Evolutionary conservation across 768 basidiomycete species (phyloP).

Genomic region (Lenzites betulinus): DNA sequence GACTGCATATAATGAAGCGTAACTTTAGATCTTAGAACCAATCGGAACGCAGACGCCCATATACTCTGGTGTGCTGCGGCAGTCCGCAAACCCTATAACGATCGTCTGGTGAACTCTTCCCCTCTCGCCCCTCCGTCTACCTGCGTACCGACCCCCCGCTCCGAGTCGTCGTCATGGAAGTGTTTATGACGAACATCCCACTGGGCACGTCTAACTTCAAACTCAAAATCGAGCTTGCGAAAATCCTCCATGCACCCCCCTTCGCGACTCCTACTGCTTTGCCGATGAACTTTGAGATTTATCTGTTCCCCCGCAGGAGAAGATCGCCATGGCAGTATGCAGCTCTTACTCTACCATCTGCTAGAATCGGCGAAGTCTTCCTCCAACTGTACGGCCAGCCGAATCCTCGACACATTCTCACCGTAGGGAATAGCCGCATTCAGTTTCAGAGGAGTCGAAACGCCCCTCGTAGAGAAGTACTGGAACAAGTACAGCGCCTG

Average conservation of each 20-base stretch:
- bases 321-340: slow-evolving; percentile 30
- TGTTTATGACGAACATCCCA: slow-evolving; percentile 34
- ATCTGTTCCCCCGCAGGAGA: slow-evolving; percentile 42
- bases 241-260: slow-evolving; percentile 45
- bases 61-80: background rate
- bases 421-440: slow-evolving; percentile 37
- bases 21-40: too few relatives aligned
- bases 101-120: background rate
- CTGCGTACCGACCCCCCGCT: background rate
- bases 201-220: slow-evolving; percentile 17
- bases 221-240: slow-evolving; percentile 41
- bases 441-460: slow-evolving; percentile 25
- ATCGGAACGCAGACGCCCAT: too few relatives aligned
- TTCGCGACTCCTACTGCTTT: slow-evolving; percentile 36
- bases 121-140: background rate
- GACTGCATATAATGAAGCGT: too few relatives aligned
- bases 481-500: slow-evolving; percentile 35
- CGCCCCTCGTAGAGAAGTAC: slow-evolving; percentile 28
- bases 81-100: background rate
- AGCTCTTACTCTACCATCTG: slow-evolving; percentile 48
- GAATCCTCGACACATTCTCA: slow-evolving; percentile 24
- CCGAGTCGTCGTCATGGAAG: slow-evolving; percentile 33
- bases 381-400: slow-evolving; percentile 42
- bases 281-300: slow-evolving; percentile 56
- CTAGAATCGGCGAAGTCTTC: slow-evolving; percentile 43